These are phyloP conservation scores for Pichia terricola DNA, from an alignment of 1,139 yeast species.

Conservation along the genomic window DNA sequence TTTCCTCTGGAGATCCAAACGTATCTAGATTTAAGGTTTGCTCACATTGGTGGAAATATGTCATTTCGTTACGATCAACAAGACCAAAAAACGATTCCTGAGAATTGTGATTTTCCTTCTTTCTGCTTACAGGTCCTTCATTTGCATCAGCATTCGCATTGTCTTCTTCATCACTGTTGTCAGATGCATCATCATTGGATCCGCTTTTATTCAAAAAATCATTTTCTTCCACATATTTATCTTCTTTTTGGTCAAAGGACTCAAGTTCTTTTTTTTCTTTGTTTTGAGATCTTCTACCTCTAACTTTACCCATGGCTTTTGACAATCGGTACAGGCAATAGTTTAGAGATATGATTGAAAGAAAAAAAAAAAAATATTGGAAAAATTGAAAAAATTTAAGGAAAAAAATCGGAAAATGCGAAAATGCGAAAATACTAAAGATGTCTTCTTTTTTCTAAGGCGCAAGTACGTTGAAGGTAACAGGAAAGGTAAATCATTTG, in stretches of 20 bases:
- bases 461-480: too few species aligned
- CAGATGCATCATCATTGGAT: constrained; percentile 2
- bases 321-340: neutral
- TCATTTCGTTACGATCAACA: constrained; percentile 74
- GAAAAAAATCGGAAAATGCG: too few species aligned
- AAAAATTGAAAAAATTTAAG: too few species aligned
- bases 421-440: too few species aligned
- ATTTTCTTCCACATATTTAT: constrained; percentile 7
- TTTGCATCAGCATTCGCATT: neutral
- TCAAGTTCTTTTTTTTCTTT: constrained; percentile 14
- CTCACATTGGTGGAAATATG: constrained; percentile 89
- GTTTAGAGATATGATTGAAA: too few species aligned
- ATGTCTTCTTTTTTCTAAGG: too few species aligned
- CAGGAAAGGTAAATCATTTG: too few species aligned
- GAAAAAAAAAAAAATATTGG: too few species aligned
- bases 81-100: constrained; percentile 66
- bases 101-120: too few species aligned
- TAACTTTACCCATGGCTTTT: constrained; percentile 29
- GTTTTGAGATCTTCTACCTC: constrained; percentile 62
- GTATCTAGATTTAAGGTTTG: constrained; percentile 75
- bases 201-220: neutral
- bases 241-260: neutral
- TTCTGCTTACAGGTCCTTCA: neutral
- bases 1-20: constrained; percentile 67
- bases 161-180: neutral